phyloP scores from a whole-genome alignment of 345 rosid genomes.

The Camelina sativa region DNA sequence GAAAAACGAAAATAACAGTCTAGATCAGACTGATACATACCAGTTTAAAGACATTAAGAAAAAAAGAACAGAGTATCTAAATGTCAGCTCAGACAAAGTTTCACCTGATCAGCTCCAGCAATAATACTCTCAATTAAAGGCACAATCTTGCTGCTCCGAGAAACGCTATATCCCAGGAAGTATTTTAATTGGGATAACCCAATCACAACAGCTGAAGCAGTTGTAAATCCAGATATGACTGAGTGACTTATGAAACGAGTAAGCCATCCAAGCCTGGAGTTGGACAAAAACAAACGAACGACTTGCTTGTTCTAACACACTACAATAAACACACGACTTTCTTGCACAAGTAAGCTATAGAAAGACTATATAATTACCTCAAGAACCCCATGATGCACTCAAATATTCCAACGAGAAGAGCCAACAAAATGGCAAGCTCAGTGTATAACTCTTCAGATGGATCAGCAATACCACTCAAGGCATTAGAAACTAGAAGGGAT shows the following conservation, averaged over 20 bases:
- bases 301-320: conserved; percentile 11
- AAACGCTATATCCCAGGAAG: conserved; percentile 82
- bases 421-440: conserved; percentile 90
- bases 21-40: neutral
- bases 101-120: conserved; percentile 83
- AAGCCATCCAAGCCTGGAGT: conserved; percentile 96
- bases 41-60: conserved; percentile 1
- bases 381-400: conserved; percentile 90
- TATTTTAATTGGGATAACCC: conserved; percentile 90
- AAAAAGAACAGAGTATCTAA: conserved; percentile 14
- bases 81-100: conserved; percentile 20
- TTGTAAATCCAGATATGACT: conserved; percentile 97
- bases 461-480: conserved; percentile 68
- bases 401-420: conserved; percentile 85
- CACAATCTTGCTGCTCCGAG: conserved; percentile 83
- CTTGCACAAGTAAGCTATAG: neutral
- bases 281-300: conserved; percentile 4
- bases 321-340: neutral
- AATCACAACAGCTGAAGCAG: conserved; percentile 93
- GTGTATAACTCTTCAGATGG: conserved; percentile 80
- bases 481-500: conserved; percentile 94
- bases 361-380: conserved; percentile 52
- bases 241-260: conserved; percentile 98
- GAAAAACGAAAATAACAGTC: neutral
- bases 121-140: conserved; percentile 85